Base-by-base conservation (phyloP, 371 early-diverging fungal species). In the Mortierella sp. region DNA sequence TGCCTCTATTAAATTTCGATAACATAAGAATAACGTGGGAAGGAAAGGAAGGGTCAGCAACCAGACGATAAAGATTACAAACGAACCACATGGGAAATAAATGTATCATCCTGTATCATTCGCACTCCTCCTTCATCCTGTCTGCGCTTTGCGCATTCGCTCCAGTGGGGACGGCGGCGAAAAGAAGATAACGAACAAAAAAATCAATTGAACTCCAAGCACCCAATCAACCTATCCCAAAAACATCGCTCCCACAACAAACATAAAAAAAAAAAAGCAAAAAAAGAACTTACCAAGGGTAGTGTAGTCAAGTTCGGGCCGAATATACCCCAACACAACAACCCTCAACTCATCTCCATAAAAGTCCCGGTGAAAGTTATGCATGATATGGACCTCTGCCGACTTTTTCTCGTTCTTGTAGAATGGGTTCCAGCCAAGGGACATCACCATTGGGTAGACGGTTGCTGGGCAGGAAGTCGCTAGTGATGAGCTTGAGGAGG, bases 401-500 rank as follows among this genome's bases (percentile, higher is more conserved):
- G 98, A 97, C 65, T 95, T 92, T 90, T 97, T 96, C 84, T 98
- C 97, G 88, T 99, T 99, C 84, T 99, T 95, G 88, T 97, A 99
- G 87, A 93, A 99, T 38, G 99, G 99, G 88, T 99, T 99, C 99
- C 99, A 99, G 32, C 99, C 99, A 71, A 97, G 93, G 78, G 97
- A 97, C 98, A 98, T 98, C 46, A 98, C 99, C 99, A 99, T 99
- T 1, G 98, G 98, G 81, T 93, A 94, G 18, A 98, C 95, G 27
- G 83, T 75, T 7, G 87, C 78, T 55, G 78, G 78, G 46, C 80
- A 77, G 10, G 77, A 75, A 7, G 80, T 79, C 11, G 83, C 80
- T 70, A 83, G 32, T 46, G 84, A 84, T 24, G 81, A 74, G 12
- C 78, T 74, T 24, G 84, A 84, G 21, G 80, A 77, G 0, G 75